A percentile compares a stretch with the other conserved stretches of the same genome.
These are phyloP conservation scores for Trametes meyenii DNA, from an alignment of 768 basidiomycete genomes.

Conservation along the genomic window DNA sequence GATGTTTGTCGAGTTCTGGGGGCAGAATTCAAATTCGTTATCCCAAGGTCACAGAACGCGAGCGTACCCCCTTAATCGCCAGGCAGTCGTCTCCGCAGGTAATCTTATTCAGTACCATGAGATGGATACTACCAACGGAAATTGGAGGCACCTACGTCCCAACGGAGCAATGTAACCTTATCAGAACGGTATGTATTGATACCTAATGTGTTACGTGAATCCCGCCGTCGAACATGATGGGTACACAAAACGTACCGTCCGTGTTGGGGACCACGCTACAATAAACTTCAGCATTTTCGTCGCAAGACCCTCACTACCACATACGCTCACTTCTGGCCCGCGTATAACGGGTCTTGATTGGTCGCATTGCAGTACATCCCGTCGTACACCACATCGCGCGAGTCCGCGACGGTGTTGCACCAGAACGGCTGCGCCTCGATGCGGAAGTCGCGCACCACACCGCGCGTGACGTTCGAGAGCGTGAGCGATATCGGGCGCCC, in stretches of 20 bases:
- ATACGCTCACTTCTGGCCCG: constrained; percentile 48
- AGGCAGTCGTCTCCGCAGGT: constrained; percentile 66
- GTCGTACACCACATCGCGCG: constrained; percentile 51
- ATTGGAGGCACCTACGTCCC: constrained; percentile 42
- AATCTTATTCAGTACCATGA: constrained; percentile 30
- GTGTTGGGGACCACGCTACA: constrained; percentile 59
- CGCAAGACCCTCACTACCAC: constrained; percentile 11
- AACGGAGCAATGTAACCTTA: constrained; percentile 51
- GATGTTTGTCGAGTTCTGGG: constrained; percentile 58
- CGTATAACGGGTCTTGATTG: constrained; percentile 52
- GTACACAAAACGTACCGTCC: constrained; percentile 43
- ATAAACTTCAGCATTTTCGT: neutral
- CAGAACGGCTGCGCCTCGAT: constrained; percentile 63
- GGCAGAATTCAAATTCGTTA: neutral
- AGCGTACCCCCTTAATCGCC: constrained; percentile 59
- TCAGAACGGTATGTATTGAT: constrained; percentile 60
- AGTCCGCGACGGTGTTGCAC: constrained; percentile 59
- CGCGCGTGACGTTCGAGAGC: constrained; percentile 47
- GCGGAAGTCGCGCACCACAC: constrained; percentile 48
- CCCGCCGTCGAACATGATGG: neutral
- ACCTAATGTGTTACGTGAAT: constrained; percentile 35
- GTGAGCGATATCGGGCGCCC: constrained; percentile 61
- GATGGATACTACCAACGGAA: neutral
- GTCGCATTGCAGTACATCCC: constrained; percentile 64
- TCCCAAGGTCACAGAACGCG: neutral